These are phyloP conservation scores for Citrus hindsii DNA, from an alignment of 345 rosid species.

Conservation along the genomic window DNA sequence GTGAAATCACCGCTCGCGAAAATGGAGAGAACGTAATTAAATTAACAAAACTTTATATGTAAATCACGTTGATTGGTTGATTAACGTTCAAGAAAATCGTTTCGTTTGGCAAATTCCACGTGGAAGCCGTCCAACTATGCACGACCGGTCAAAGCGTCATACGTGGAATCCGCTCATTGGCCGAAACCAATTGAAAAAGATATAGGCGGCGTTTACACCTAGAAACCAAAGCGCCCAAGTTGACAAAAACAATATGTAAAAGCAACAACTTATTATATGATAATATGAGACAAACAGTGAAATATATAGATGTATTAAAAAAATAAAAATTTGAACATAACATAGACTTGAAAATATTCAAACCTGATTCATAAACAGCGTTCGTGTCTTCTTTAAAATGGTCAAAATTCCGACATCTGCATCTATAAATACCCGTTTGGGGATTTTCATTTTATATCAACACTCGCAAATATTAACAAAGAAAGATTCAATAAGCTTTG, in stretches of 20 bases:
- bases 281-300: background rate
- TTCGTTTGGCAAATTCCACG: background rate
- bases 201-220: background rate
- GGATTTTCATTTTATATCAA: background rate
- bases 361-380: background rate
- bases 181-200: background rate
- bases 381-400: background rate
- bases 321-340: background rate
- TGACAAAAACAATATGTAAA: background rate
- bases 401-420: conserved; percentile 23
- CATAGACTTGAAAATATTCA: background rate
- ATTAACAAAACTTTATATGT: background rate
- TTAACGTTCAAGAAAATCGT: background rate
- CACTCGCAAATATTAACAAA: background rate
- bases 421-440: conserved; percentile 37
- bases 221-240: background rate
- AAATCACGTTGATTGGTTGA: background rate
- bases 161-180: background rate
- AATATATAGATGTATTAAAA: background rate
- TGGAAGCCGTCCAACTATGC: conserved; percentile 1
- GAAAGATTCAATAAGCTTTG: too few species aligned
- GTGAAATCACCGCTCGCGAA: background rate
- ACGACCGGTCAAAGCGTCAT: background rate
- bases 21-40: background rate
- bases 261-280: background rate